phyloP scores from a whole-genome alignment of 306 rosid species.

The Prunus armeniaca region DNA sequence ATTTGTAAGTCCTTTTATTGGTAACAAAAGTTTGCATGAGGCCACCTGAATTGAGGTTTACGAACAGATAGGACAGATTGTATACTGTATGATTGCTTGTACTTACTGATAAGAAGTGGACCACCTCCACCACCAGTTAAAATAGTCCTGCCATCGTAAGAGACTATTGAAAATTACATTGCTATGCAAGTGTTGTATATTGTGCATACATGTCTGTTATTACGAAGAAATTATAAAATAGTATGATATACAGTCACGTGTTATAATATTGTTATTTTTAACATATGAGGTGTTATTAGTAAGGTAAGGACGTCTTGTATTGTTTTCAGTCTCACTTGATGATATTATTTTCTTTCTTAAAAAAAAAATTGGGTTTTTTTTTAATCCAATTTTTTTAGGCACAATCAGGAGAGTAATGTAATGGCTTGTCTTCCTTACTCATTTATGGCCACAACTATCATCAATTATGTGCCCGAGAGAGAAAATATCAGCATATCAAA shows the following conservation, averaged over 20 bases:
- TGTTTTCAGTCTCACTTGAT: no score
- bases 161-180: neutral
- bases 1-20: neutral
- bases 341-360: no score
- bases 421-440: neutral
- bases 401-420: neutral
- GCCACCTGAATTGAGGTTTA: neutral
- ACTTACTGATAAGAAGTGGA: neutral
- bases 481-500: neutral
- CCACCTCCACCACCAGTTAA: neutral
- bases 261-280: no score
- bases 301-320: no score
- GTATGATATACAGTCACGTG: no score
- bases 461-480: neutral
- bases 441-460: neutral
- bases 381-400: no score
- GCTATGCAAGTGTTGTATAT: neutral
- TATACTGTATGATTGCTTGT: neutral
- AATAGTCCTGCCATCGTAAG: neutral
- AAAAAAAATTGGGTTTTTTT: neutral
- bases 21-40: neutral
- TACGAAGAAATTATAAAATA: neutral
- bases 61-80: neutral
- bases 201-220: neutral
- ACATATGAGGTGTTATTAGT: no score